Base-by-base conservation (phyloP, 78 protist species). In the Dictyostelium firmibasis region DNA sequence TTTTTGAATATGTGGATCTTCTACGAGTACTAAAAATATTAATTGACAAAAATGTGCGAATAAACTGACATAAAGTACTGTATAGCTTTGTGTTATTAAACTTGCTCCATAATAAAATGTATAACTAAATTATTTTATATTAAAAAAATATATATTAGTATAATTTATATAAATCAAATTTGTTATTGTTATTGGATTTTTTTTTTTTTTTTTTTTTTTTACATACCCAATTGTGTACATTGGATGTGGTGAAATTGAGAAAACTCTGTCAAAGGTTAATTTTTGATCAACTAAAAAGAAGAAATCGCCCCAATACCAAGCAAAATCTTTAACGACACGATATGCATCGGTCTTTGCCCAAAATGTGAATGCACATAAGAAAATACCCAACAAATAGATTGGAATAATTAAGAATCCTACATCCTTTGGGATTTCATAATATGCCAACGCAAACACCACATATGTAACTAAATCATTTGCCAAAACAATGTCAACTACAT, bases 271-370 rank as follows among this genome's bases (percentile, higher is more conserved):
- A 77, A 97, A 98, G 23, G 88, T 69, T 20, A 98, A 92, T 35
- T 91, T 78, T 64, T 75, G 78, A 36, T 97, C 98, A 41, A 97
- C 82, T 41, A 96, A 93, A 86, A 98, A 98, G 97, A 97, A 98
- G 75, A 97, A 97, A 72, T 98, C 99, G 14, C 99, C 99, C 99
- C 99, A 98, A 85, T 97, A 97, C 99, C 99, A 98, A 6, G 99
- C 99, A 33, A 85, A 98, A 85, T 97, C 97, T 81, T 97, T 97
- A 41, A 98, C 91, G 7, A 97, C 98, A 72, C 99, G 97, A 69
- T 84, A 95, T 2, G 99, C 98, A 85, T 98, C 99, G 38, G 96
- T 38, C 93, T 98, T 98, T 50, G 97, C 96, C 97, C 97, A 98
- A 47, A 84, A 79, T 8, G 89, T 87, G 47, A 96, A 92, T 2